These are phyloP conservation scores for Aphanocladium album DNA, from an alignment of 2,329 filamentous ascomycete genomes.

Conservation along the genomic window DNA sequence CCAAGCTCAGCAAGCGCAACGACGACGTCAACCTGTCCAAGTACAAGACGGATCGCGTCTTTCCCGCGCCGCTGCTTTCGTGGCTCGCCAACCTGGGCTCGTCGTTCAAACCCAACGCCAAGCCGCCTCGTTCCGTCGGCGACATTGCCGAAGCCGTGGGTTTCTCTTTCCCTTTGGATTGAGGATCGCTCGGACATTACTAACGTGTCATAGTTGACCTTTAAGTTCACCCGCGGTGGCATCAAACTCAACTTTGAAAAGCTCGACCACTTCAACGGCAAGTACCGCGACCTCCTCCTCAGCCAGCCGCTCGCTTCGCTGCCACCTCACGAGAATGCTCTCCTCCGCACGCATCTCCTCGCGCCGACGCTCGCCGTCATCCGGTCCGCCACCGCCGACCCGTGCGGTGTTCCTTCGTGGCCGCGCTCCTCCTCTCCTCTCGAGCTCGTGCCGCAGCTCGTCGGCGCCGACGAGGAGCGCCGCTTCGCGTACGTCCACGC, in stretches of 20 bases:
- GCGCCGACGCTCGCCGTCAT: constrained; percentile 21
- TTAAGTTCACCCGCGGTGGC: constrained; percentile 89
- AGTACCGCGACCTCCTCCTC: constrained; percentile 45
- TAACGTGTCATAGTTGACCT: constrained; percentile 65
- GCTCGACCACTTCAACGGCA: constrained; percentile 71
- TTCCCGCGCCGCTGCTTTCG: constrained; percentile 58
- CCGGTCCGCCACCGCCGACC: constrained; percentile 17
- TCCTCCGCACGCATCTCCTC: constrained; percentile 21
- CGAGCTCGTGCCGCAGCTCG: constrained; percentile 23
- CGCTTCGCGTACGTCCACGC: constrained; percentile 20
- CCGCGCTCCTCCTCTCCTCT: constrained; percentile 13
- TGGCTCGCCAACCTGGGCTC: constrained; percentile 70
- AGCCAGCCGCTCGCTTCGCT: constrained; percentile 20
- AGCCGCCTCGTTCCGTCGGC: constrained; percentile 46
- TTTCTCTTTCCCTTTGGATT: neutral
- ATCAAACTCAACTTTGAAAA: constrained; percentile 78
- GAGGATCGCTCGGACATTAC: too few relatives aligned
- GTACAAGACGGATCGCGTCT: constrained; percentile 42
- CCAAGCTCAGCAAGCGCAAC: constrained; percentile 85
- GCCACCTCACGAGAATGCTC: constrained; percentile 19
- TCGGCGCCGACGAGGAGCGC: neutral
- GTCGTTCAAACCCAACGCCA: constrained; percentile 24
- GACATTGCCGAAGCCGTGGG: constrained; percentile 65
- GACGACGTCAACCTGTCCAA: constrained; percentile 43
- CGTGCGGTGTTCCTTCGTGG: neutral